Conservation (phyloP, 2,329 filamentous ascomycete species). For the Whalleya microplaca region DNA sequence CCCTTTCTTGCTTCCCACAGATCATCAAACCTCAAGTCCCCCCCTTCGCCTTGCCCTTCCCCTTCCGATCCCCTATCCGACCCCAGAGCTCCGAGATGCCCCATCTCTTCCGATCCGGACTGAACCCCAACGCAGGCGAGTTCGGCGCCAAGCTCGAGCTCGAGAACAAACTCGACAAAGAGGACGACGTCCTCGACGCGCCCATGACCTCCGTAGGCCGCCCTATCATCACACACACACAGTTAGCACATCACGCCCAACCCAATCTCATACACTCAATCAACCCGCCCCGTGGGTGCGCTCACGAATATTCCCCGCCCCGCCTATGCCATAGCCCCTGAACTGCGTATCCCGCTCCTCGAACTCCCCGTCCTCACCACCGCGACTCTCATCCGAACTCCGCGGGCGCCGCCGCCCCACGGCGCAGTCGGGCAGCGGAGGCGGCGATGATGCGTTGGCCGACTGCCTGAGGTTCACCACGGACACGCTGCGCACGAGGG, state of each 20-base stretch:
- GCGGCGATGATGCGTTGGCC: background rate
- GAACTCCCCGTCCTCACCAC: slow-evolving; percentile 28
- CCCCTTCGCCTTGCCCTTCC: slow-evolving; percentile 3
- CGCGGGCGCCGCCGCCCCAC: slow-evolving; percentile 1
- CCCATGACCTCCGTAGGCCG: slow-evolving; percentile 37
- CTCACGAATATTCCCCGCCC: slow-evolving; percentile 44
- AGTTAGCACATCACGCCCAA: slow-evolving; percentile 6
- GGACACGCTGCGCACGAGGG: slow-evolving; percentile 42
- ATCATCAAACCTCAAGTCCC: background rate
- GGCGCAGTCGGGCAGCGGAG: background rate
- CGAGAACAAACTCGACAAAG: slow-evolving; percentile 18
- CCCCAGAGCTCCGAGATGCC: slow-evolving; percentile 17
- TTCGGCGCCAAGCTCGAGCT: slow-evolving; percentile 3
- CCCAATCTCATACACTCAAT: background rate
- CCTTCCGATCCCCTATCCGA: slow-evolving; percentile 20
- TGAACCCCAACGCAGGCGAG: slow-evolving; percentile 1
- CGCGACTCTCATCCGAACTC: slow-evolving; percentile 24
- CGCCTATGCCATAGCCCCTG: slow-evolving; percentile 45
- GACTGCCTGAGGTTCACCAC: slow-evolving; percentile 29
- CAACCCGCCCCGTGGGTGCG: background rate
- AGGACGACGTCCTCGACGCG: slow-evolving; percentile 10
- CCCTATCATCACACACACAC: slow-evolving; percentile 16
- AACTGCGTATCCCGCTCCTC: slow-evolving; percentile 38
- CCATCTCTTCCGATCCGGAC: slow-evolving; percentile 6
- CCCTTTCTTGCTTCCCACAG: background rate